Conservation (phyloP, 768 basidiomycete genomes). For the Suillus ampliporus region DNA sequence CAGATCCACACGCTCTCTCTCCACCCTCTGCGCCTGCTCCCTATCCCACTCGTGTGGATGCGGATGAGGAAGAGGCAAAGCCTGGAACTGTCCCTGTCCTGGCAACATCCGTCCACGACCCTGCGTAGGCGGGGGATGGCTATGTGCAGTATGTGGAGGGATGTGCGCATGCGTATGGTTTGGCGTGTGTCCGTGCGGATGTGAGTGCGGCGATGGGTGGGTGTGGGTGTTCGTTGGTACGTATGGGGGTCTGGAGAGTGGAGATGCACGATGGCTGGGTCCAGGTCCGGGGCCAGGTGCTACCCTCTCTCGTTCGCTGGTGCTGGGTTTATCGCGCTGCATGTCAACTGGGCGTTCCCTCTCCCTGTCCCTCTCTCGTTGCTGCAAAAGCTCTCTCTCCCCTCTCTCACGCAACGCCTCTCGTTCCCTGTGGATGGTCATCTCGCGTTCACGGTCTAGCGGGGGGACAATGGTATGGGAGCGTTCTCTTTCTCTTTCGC, state of each 20-base stretch:
- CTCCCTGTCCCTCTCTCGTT: constrained; percentile 12
- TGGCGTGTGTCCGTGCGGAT: constrained; percentile 27
- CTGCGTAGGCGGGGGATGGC: constrained; percentile 21
- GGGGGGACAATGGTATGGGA: constrained; percentile 26
- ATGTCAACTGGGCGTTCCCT: constrained; percentile 11
- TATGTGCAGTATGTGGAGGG: not conserved
- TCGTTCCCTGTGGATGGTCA: constrained; percentile 33
- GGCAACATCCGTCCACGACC: constrained; percentile 19
- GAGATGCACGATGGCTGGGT: constrained; percentile 16
- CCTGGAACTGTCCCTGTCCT: constrained; percentile 38
- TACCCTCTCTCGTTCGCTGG: not conserved
- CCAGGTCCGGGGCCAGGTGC: not conserved
- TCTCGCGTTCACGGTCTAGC: constrained; percentile 30
- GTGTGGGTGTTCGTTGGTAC: constrained; percentile 22
- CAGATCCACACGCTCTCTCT: constrained; percentile 27
- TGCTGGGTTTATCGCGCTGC: constrained; percentile 5
- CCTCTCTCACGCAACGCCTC: constrained; percentile 15
- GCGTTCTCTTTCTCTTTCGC: constrained; percentile 31
- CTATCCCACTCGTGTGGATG: constrained; percentile 32
- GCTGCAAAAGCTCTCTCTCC: constrained; percentile 27
- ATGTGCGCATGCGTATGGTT: not conserved
- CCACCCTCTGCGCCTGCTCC: constrained; percentile 24
- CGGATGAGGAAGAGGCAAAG: constrained; percentile 22
- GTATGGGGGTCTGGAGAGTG: constrained; percentile 32
- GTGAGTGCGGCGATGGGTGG: constrained; percentile 27